A percentile compares a stretch with the other conserved stretches of the same genome.
Evolutionary conservation across 192 early-diverging fungal genomes (phyloP).

Genomic region (Dispira simplex): DNA sequence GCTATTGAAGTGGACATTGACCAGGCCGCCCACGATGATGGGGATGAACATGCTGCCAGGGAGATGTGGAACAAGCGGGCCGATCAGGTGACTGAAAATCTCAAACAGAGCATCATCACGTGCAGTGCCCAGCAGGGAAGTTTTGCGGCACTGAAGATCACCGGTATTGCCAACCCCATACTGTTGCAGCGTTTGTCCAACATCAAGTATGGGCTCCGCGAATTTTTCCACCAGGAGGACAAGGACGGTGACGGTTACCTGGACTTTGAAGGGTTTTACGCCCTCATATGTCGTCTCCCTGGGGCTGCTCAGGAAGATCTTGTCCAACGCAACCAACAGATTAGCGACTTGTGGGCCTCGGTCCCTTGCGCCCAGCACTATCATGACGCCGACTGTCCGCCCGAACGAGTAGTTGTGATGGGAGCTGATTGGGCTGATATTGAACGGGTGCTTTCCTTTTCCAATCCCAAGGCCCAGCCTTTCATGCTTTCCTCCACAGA

Average conservation of each 20-base stretch:
- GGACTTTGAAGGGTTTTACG: constrained; percentile 25
- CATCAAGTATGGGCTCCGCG: constrained; percentile 18
- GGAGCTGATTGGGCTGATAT: constrained; percentile 52
- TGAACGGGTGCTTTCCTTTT: constrained; percentile 43
- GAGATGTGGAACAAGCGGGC: constrained; percentile 42
- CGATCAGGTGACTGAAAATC: constrained; percentile 45
- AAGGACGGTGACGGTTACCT: constrained; percentile 34
- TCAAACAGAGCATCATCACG: constrained; percentile 56
- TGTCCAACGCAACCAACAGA: background rate
- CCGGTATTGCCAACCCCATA: constrained; percentile 60
- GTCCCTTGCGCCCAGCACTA: constrained; percentile 26
- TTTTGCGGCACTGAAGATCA: constrained; percentile 81
- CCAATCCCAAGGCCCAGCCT: constrained; percentile 32
- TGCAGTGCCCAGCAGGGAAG: constrained; percentile 35
- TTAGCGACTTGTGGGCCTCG: background rate
- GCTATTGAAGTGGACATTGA: constrained; percentile 79
- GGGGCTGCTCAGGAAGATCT: constrained; percentile 15
- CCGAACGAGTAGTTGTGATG: constrained; percentile 24
- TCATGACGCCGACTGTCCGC: too few species aligned
- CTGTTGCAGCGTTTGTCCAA: constrained; percentile 58
- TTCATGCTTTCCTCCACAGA: constrained; percentile 21
- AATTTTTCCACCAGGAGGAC: constrained; percentile 30
- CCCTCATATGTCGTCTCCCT: constrained; percentile 19
- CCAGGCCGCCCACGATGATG: constrained; percentile 26
- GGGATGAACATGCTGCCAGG: constrained; percentile 19